A percentile compares a stretch with the other conserved stretches of the same genome.
Conservation (phyloP, 495 filamentous ascomycete genomes). For the Daldinia caldariorum region DNA sequence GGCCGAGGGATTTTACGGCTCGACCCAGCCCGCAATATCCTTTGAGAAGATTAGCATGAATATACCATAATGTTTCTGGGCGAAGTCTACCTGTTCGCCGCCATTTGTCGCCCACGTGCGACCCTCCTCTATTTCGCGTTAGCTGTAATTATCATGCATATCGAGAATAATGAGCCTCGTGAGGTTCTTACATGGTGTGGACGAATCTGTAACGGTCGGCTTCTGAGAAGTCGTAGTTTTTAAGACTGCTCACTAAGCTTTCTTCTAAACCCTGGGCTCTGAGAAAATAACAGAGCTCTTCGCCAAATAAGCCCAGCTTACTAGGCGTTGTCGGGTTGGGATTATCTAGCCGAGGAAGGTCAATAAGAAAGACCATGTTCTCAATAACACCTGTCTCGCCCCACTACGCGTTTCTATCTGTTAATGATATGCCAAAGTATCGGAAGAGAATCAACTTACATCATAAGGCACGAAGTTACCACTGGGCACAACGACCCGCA, state of each 20-base stretch:
- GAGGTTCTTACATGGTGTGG: constrained; percentile 69
- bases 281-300: constrained; percentile 77
- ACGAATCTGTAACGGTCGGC: constrained; percentile 79
- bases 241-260: constrained; percentile 66
- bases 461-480: constrained; percentile 84
- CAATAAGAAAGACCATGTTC: constrained; percentile 86
- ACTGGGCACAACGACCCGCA: constrained; percentile 81
- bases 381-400: constrained; percentile 84
- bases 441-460: constrained; percentile 12
- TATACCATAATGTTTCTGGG: not conserved
- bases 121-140: constrained; percentile 54
- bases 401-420: constrained; percentile 59
- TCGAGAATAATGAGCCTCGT: not conserved
- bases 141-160: constrained; percentile 11
- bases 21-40: constrained; percentile 72
- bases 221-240: constrained; percentile 77
- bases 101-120: constrained; percentile 64
- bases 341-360: constrained; percentile 70
- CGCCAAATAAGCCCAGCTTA: constrained; percentile 68
- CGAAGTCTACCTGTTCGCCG: constrained; percentile 65
- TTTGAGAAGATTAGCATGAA: constrained; percentile 26
- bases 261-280: constrained; percentile 71
- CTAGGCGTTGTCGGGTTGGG: constrained; percentile 42
- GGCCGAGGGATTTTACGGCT: constrained; percentile 65
- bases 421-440: not conserved